Percentiles rank a stretch among this genome's conserved stretches.
These are phyloP conservation scores for Metarhizium brunneum DNA, from an alignment of 2,329 filamentous ascomycete genomes.

Conservation along the genomic window DNA sequence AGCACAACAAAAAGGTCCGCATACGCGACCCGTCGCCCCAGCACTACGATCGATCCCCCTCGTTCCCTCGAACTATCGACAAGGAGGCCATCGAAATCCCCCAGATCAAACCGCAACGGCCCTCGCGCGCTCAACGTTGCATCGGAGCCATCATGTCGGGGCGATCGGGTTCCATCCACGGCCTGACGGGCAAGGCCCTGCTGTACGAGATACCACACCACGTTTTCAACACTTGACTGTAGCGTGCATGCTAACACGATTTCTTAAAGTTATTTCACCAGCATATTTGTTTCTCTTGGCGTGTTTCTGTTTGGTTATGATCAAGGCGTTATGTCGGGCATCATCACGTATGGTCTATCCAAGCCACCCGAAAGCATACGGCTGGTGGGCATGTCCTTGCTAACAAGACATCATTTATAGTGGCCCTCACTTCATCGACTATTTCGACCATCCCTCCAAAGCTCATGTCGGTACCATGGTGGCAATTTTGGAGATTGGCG, in stretches of 20 bases:
- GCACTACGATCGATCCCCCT: conserved; percentile 25
- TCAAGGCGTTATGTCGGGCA: conserved; percentile 78
- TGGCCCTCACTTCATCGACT: conserved; percentile 78
- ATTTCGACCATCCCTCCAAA: conserved; percentile 80
- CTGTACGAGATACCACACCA: conserved; percentile 47
- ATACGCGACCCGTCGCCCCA: conserved; percentile 46
- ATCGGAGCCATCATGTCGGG: conserved; percentile 81
- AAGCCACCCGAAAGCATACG: not conserved
- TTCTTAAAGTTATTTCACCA: conserved; percentile 74
- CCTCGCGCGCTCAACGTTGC: conserved; percentile 58
- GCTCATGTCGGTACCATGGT: conserved; percentile 95
- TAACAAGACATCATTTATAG: conserved; percentile 33
- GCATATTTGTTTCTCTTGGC: conserved; percentile 77
- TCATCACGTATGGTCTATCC: conserved; percentile 47
- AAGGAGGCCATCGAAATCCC: conserved; percentile 82
- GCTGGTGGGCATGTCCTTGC: conserved; percentile 11
- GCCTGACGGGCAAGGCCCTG: conserved; percentile 90
- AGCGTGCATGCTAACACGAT: not conserved
- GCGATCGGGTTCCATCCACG: conserved; percentile 68
- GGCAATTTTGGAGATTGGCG: conserved; percentile 89
- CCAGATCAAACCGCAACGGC: conserved; percentile 50
- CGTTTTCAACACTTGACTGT: conserved; percentile 4
- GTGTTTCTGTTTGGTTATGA: conserved; percentile 88
- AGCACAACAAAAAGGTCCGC: conserved; percentile 53
- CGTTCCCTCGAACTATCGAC: conserved; percentile 36